Evolutionary conservation across 169 alveolate species (phyloP).

Genomic region (Plasmodium fragile): DNA sequence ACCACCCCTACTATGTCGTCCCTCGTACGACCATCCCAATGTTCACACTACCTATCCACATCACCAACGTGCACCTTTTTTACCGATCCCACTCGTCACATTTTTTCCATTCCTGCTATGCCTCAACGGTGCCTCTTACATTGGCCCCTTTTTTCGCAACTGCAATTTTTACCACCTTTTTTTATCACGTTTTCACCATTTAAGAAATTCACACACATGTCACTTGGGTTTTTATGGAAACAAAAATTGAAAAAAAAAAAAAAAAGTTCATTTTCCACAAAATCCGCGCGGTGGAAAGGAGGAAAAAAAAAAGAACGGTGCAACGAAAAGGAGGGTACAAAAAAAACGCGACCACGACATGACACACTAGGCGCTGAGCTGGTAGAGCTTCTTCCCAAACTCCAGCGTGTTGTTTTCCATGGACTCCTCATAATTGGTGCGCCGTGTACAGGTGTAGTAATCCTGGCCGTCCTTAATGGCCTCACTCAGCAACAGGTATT

Average conservation of each 20-base stretch:
- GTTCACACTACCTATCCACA: not conserved
- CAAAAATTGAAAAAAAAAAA: not conserved
- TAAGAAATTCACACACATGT: slow-evolving; percentile 25
- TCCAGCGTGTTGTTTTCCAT: slow-evolving; percentile 43
- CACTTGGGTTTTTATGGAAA: slow-evolving; percentile 39
- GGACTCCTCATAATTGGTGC: slow-evolving; percentile 50
- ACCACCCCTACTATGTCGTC: not conserved
- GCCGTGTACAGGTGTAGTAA: slow-evolving; percentile 13
- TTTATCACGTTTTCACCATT: slow-evolving; percentile 13
- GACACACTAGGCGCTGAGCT: slow-evolving; percentile 30
- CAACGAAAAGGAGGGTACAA: not conserved
- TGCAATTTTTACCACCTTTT: not conserved
- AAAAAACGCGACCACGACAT: not conserved
- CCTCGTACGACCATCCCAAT: not conserved
- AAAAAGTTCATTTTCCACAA: not conserved
- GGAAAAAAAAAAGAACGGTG: not conserved
- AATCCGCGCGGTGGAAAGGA: not conserved
- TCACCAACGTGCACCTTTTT: not conserved
- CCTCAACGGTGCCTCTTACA: not conserved
- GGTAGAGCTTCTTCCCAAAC: slow-evolving; percentile 48
- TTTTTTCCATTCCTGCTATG: not conserved
- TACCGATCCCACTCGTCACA: too few species aligned
- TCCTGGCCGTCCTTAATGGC: slow-evolving; percentile 35
- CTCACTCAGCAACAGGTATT: slow-evolving; percentile 53
- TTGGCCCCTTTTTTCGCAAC: not conserved